Evolutionary conservation across 495 filamentous ascomycete genomes (phyloP), one percentile per base, ranked within the genome.

Genomic region (Neurospora sp.): DNA sequence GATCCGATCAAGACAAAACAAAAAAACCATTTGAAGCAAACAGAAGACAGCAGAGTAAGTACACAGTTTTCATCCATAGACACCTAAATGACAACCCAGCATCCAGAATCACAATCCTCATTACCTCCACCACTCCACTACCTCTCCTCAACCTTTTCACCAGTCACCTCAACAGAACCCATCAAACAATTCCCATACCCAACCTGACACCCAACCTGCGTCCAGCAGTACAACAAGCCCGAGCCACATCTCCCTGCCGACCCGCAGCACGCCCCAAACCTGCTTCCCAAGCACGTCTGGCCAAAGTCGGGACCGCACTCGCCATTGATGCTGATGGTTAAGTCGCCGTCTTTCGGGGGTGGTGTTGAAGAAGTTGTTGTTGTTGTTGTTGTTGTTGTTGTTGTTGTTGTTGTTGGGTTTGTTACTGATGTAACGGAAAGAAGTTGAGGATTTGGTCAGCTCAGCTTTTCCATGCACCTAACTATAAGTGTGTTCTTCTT

Each of bases 191-290:
- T 68, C 6, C 79, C 79, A 59, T 77, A 81, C 2, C 68, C 73
- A 42, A 42, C 38, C 69, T 81, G 79, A 38, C 79, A 81, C 0
- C 79, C 79, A 68, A 80, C 40, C 38, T 77, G 73, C 0, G 72
- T 53, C 38, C 77, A 46, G 41, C 79, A 81, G 20, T 70, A 69
- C 39, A 80, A 73, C 35, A 73, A 74, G 44, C 70, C 79, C 12
- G 73, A 76, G 18, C 78, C 79, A 73, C 81, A 82, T 31, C 71
- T 71, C 31, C 74, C 76, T 38, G 71, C 72, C 31, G 77, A 69
- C n/a, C 76, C 77, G 76, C 83, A 84, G 77, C 83, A 85, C 9
- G 70, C 72, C 12, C 82, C 82, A 39, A 79, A 81, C 16, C n/a
- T 5, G 59, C 77, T 80, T 41, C 81, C 82, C 10, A 38, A 39